Conservation (phyloP, 108 stramenopile species). For the Skeletonema menzelii region DNA sequence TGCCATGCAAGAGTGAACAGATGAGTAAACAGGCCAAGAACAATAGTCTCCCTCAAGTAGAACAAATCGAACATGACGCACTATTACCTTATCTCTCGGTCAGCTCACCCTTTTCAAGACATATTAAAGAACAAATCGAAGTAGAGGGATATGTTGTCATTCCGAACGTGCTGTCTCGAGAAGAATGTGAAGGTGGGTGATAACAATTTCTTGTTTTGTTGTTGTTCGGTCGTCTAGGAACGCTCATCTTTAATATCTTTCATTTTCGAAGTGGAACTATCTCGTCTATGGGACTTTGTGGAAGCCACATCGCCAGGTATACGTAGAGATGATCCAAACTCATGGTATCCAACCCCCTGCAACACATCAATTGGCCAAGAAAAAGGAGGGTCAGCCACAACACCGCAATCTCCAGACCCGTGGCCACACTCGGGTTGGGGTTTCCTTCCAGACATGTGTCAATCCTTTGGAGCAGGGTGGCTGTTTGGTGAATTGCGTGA, state of each 20-base stretch:
- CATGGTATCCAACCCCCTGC: conserved; percentile 26
- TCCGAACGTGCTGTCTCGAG: conserved; percentile 12
- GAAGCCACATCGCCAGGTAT: conserved; percentile 50
- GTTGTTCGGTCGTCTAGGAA: no score
- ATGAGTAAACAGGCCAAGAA: no score
- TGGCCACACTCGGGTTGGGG: conserved; percentile 42
- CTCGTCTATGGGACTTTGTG: conserved; percentile 52
- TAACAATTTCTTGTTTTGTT: no score
- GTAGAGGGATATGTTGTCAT: conserved; percentile 26
- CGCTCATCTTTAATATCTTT: no score
- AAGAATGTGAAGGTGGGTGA: conserved; percentile 26
- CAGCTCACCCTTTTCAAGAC: not conserved
- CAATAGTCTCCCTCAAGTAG: no score
- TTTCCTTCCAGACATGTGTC: conserved; percentile 33
- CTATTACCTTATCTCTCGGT: conserved; percentile 16
- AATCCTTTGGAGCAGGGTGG: conserved; percentile 59
- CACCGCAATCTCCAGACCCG: conserved; percentile 11
- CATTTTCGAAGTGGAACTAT: conserved; percentile 1
- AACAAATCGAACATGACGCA: conserved; percentile 18
- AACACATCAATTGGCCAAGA: not conserved
- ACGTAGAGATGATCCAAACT: conserved; percentile 36
- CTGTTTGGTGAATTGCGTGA: conserved; percentile 48
- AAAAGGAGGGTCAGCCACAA: not conserved
- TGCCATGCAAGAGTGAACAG: no score
- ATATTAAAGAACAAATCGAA: conserved; percentile 13